Evolutionary conservation across 2,329 filamentous ascomycete genomes (phyloP).

Genomic region (Aspergillus sp.): DNA sequence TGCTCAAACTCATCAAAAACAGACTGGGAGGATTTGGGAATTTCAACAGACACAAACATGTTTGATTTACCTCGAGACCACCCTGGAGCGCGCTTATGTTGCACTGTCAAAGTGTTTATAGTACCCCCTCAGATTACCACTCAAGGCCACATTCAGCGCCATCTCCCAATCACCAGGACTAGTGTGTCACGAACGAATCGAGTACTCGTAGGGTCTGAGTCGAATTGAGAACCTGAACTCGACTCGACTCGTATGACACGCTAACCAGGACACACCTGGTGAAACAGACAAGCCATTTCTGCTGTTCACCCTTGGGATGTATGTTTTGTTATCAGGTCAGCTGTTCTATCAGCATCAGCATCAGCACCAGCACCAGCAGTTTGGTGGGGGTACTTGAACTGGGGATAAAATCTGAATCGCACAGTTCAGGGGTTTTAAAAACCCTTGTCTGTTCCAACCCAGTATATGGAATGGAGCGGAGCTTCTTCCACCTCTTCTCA

Average conservation of each 20-base stretch:
- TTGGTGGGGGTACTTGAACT: not conserved
- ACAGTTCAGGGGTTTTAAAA: not conserved
- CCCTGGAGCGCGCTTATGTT: too few species aligned
- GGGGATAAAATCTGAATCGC: not conserved
- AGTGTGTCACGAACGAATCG: too few species aligned
- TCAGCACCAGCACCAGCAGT: not conserved
- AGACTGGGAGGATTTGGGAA: too few species aligned
- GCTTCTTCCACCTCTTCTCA: not conserved
- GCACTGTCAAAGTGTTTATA: too few species aligned
- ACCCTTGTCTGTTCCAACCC: not conserved
- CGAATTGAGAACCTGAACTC: too few species aligned
- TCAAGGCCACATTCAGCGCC: not conserved
- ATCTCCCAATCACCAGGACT: constrained; percentile 4
- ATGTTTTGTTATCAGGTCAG: not conserved
- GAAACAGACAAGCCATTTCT: constrained; percentile 2
- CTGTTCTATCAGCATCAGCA: not conserved
- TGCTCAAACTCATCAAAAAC: not conserved
- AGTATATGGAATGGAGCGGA: not conserved
- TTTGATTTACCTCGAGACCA: too few species aligned
- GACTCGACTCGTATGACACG: too few species aligned
- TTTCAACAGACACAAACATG: too few species aligned
- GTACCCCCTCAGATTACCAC: not conserved
- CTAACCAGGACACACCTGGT: not conserved
- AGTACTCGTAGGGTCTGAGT: too few species aligned
- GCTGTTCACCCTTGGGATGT: not conserved